A percentile compares a stretch with the other conserved stretches of the same genome.
Conservation (phyloP, 2,329 filamentous ascomycete genomes). For the Cladosporium sp. region DNA sequence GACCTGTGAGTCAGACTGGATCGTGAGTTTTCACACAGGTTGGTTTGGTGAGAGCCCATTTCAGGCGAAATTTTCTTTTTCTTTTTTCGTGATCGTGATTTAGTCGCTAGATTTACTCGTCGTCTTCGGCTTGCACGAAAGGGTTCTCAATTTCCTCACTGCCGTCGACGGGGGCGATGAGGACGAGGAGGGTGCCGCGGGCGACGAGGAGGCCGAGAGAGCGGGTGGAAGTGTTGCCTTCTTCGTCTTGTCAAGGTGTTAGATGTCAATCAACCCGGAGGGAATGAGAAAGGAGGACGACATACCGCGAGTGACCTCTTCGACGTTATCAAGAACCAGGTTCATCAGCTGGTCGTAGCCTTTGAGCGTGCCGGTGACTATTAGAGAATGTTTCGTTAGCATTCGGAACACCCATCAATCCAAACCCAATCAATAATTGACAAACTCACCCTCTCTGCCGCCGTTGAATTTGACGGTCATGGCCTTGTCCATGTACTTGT, state of each 20-base stretch:
- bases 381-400: not conserved
- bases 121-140: slow-evolving; percentile 73
- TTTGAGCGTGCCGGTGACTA: slow-evolving; percentile 86
- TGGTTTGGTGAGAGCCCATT: not conserved
- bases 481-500: slow-evolving; percentile 95
- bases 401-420: not conserved
- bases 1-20: not conserved
- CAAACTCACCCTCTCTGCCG: slow-evolving; percentile 72
- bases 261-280: not conserved
- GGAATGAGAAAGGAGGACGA: not conserved
- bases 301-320: slow-evolving; percentile 84
- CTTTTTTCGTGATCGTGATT: slow-evolving; percentile 3
- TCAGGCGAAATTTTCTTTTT: not conserved
- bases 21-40: not conserved
- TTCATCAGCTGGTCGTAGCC: slow-evolving; percentile 99
- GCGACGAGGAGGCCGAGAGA: slow-evolving; percentile 85
- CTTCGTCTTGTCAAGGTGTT: slow-evolving; percentile 66
- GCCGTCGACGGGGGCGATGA: slow-evolving; percentile 89
- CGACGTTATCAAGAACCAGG: slow-evolving; percentile 89
- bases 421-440: not conserved
- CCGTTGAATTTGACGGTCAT: slow-evolving; percentile 97
- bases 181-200: slow-evolving; percentile 85
- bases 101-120: slow-evolving; percentile 24
- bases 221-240: slow-evolving; percentile 81
- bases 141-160: slow-evolving; percentile 96